Evolutionary conservation across 2,329 filamentous ascomycete species (phyloP).

Genomic region (Nothopassalora personata): DNA sequence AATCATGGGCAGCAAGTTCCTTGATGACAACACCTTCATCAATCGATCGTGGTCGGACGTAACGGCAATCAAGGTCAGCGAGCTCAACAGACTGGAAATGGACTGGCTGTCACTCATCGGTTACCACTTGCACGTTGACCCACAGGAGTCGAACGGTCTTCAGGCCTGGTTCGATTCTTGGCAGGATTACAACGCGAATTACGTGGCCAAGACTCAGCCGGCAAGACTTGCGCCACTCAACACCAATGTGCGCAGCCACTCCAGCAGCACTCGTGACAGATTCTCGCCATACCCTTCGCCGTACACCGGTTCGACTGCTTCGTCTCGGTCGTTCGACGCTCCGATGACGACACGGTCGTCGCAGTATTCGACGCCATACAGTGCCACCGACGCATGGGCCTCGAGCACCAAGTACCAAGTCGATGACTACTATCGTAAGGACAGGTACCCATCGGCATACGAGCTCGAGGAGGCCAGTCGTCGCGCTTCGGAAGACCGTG

Average conservation of each 20-base stretch:
- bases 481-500: slow-evolving; percentile 30
- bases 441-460: slow-evolving; percentile 30
- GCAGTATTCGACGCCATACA: slow-evolving; percentile 31
- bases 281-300: slow-evolving; percentile 34
- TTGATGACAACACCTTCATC: slow-evolving; percentile 96
- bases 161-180: slow-evolving; percentile 61
- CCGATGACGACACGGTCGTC: slow-evolving; percentile 29
- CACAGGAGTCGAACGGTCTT: slow-evolving; percentile 68
- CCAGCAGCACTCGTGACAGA: slow-evolving; percentile 41
- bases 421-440: slow-evolving; percentile 31
- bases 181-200: slow-evolving; percentile 53
- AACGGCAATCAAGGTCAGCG: slow-evolving; percentile 76
- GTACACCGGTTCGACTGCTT: slow-evolving; percentile 26
- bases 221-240: slow-evolving; percentile 56
- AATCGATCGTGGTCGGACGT: slow-evolving; percentile 96
- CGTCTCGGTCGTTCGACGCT: slow-evolving; percentile 22
- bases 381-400: slow-evolving; percentile 30
- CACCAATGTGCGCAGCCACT: slow-evolving; percentile 55
- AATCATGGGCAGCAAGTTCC: slow-evolving; percentile 86
- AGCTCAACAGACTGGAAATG: slow-evolving; percentile 79
- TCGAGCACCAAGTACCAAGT: slow-evolving; percentile 24
- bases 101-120: slow-evolving; percentile 80
- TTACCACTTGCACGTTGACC: slow-evolving; percentile 82
- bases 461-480: slow-evolving; percentile 32
- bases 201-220: slow-evolving; percentile 43